These are phyloP conservation scores for Trametes sanguinea DNA, from an alignment of 768 basidiomycete genomes.

Conservation along the genomic window DNA sequence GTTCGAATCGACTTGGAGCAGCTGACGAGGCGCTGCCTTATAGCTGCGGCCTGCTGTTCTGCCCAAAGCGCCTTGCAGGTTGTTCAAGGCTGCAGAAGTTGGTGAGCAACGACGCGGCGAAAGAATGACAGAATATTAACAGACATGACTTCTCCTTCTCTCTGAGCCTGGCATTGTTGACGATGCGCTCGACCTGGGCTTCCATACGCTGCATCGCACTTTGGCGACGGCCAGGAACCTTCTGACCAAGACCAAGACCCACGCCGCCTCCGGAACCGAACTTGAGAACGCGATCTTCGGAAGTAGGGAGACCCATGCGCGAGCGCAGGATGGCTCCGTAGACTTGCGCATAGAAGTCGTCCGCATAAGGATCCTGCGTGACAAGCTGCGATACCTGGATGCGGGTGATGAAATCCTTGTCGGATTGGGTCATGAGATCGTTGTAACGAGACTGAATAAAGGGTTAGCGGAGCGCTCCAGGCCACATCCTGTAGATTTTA, in stretches of 20 bases:
- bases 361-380: slow-evolving; percentile 94
- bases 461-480: slow-evolving; percentile 6
- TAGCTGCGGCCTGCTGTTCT: slow-evolving; percentile 93
- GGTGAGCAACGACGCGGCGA: slow-evolving; percentile 21
- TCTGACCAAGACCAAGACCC: slow-evolving; percentile 76
- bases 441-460: slow-evolving; percentile 78
- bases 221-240: slow-evolving; percentile 67
- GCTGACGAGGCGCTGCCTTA: slow-evolving; percentile 94
- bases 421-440: slow-evolving; percentile 94
- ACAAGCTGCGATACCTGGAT: slow-evolving; percentile 99
- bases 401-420: slow-evolving; percentile 99
- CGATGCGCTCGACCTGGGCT: slow-evolving; percentile 93
- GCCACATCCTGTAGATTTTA: background rate
- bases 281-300: slow-evolving; percentile 80
- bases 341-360: slow-evolving; percentile 98
- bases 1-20: slow-evolving; percentile 81
- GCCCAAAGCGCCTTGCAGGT: slow-evolving; percentile 90
- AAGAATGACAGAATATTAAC: background rate
- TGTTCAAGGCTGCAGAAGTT: slow-evolving; percentile 57
- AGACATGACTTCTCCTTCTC: slow-evolving; percentile 77
- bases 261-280: slow-evolving; percentile 84
- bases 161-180: slow-evolving; percentile 83
- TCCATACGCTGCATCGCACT: slow-evolving; percentile 94
- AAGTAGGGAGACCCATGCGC: slow-evolving; percentile 69
- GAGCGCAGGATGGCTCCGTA: slow-evolving; percentile 84